Conservation (phyloP, 495 filamentous ascomycete species). For the Xylaria grammica region DNA sequence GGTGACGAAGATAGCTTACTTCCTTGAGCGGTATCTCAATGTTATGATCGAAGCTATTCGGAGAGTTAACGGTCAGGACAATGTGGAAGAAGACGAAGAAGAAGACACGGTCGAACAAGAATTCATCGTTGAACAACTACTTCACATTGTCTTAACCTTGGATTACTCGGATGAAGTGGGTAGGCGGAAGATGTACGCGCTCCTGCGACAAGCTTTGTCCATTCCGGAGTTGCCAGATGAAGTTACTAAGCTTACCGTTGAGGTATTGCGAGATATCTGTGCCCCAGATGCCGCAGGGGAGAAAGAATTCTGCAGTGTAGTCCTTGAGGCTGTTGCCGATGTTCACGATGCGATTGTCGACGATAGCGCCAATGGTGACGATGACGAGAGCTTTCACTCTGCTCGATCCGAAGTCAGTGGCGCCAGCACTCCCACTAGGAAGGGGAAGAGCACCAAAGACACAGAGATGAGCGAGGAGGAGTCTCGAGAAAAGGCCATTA, state of each 20-base stretch:
- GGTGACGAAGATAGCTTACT: slow-evolving; percentile 85
- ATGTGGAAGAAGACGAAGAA: slow-evolving; percentile 66
- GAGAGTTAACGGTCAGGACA: slow-evolving; percentile 58
- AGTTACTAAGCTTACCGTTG: slow-evolving; percentile 83
- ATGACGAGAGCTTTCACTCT: slow-evolving; percentile 88
- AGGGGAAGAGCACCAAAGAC: slow-evolving; percentile 49
- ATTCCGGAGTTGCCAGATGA: slow-evolving; percentile 90
- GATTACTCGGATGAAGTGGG: slow-evolving; percentile 97
- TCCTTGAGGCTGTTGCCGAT: slow-evolving; percentile 92
- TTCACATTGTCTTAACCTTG: slow-evolving; percentile 87
- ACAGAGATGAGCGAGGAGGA: slow-evolving; percentile 70
- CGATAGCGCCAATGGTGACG: slow-evolving; percentile 59
- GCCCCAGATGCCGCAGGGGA: slow-evolving; percentile 79
- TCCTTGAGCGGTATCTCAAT: slow-evolving; percentile 78
- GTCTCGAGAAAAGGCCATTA: slow-evolving; percentile 78
- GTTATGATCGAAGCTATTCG: slow-evolving; percentile 72
- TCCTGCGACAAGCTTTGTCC: slow-evolving; percentile 82
- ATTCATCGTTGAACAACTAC: slow-evolving; percentile 92
- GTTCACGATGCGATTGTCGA: slow-evolving; percentile 88
- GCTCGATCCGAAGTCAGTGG: slow-evolving; percentile 82
- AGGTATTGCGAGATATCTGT: slow-evolving; percentile 80
- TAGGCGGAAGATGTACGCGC: slow-evolving; percentile 89
- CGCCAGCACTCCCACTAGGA: slow-evolving; percentile 60
- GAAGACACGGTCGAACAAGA: slow-evolving; percentile 85
- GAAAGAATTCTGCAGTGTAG: slow-evolving; percentile 89